phyloP scores from a whole-genome alignment of 192 early-diverging fungal species.

The Podila clonocystis region DNA sequence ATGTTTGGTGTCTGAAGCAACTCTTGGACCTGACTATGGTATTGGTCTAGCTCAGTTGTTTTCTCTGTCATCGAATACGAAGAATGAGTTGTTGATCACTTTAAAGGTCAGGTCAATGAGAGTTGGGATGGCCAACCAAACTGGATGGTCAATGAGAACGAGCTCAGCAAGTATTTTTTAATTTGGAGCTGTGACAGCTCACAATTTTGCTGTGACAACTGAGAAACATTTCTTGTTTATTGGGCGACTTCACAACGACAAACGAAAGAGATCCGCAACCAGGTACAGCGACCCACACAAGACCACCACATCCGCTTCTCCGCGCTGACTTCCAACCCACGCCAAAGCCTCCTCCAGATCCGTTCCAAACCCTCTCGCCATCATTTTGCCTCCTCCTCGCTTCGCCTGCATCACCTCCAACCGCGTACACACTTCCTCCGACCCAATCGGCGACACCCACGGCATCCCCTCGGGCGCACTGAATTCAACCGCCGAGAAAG shows the following conservation, averaged over 20 bases:
- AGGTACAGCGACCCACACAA: slow-evolving; percentile 90
- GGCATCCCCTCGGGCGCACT: slow-evolving; percentile 85
- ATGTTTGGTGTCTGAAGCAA: no score
- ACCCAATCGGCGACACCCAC: slow-evolving; percentile 75
- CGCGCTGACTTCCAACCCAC: slow-evolving; percentile 22
- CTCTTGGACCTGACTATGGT: no score
- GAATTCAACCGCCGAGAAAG: slow-evolving; percentile 77
- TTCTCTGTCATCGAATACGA: no score
- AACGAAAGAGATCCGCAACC: slow-evolving; percentile 79
- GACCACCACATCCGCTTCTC: slow-evolving; percentile 65
- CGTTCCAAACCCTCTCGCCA: slow-evolving; percentile 45
- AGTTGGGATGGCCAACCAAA: no score
- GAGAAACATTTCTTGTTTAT: no score
- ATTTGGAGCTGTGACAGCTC: no score
- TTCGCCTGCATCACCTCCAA: slow-evolving; percentile 8
- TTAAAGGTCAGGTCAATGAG: no score
- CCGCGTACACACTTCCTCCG: slow-evolving; percentile 56
- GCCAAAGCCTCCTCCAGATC: slow-evolving; percentile 51
- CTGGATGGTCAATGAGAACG: no score
- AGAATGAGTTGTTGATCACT: no score
- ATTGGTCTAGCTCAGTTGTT: no score
- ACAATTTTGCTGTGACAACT: no score
- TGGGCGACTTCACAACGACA: background rate
- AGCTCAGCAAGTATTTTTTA: no score
- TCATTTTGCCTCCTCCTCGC: slow-evolving; percentile 10